Evolutionary conservation across 202 grass and related monocot species (phyloP), one percentile per base, ranked within the genome.

Genomic region (Eragrostis tef): DNA sequence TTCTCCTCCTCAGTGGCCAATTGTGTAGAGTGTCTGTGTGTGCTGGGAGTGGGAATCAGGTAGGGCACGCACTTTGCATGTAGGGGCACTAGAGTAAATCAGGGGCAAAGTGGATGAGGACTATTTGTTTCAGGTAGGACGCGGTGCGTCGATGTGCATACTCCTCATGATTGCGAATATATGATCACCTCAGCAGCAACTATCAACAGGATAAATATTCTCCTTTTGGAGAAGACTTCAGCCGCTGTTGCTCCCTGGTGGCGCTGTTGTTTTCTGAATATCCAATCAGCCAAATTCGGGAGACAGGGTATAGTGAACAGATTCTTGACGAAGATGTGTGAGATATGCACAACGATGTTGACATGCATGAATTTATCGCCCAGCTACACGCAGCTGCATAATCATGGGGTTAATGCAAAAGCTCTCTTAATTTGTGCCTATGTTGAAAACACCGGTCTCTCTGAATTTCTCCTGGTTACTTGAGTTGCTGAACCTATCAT

Each of bases 101-200:
- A 62, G 31, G 19, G 68, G 29, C 47, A 83, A 74, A 86, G 22
- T 73, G 73, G 79, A 89, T 74, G 74, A 44, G 69, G 77, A 86
- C 56, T 52, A 34, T 67, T 86, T 54, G 67, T 57, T 81, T 83
- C 88, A 75, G 88, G 77, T 81, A 74, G 88, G 63, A 86, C 83
- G 84, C 88, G 79, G 84, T 86, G 88, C 74, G 67, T 79, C 87
- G 83, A 89, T 68, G 83, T 60, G 67, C 88, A 70, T 50, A 67
- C 36, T 56, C 6, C 74, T 74, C 73, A 79, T 86, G 67, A 86
- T 86, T 73, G 79, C 83, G 88, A 89, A 89, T 89, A 89, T 86
- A 50, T 83, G 65, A 70, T 80, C 51, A 73, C 73, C 43, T 86
- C 67, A 83, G 44, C 31, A 82, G 79, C 71, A 76, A 85, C 77